Evolutionary conservation across 768 basidiomycete species (phyloP).

Genomic region (Serendipita sp.): DNA sequence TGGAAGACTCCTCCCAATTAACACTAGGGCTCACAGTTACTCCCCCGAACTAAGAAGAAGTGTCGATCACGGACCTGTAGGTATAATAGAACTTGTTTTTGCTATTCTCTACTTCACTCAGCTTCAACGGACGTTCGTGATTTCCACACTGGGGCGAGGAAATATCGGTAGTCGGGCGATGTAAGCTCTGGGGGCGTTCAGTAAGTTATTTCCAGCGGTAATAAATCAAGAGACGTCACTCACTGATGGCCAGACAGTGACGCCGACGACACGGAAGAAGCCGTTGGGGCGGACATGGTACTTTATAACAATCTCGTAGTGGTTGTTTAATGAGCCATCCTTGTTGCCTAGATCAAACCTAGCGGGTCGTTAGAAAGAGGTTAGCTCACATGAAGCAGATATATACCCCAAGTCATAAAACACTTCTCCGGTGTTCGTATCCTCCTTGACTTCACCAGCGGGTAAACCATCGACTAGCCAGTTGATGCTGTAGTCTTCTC

Average conservation of each 20-base stretch:
- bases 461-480: constrained; percentile 93
- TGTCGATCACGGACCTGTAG: constrained; percentile 44
- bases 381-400: background rate
- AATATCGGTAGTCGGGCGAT: constrained; percentile 34
- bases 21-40: background rate
- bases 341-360: constrained; percentile 76
- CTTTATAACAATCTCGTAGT: constrained; percentile 76
- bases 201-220: background rate
- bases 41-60: background rate
- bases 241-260: constrained; percentile 67
- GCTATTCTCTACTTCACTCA: constrained; percentile 34
- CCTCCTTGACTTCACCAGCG: constrained; percentile 80
- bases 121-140: constrained; percentile 28
- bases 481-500: constrained; percentile 83
- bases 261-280: constrained; percentile 79
- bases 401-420: constrained; percentile 68
- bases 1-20: constrained; percentile 50
- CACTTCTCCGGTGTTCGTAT: constrained; percentile 57
- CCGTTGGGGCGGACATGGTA: constrained; percentile 60
- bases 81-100: constrained; percentile 62
- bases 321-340: constrained; percentile 59
- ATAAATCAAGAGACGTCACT: background rate
- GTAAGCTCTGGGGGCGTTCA: background rate
- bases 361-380: constrained; percentile 19
- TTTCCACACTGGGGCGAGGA: constrained; percentile 41